Evolutionary conservation across 768 basidiomycete genomes (phyloP).

Genomic region (Pleurotus djamor): DNA sequence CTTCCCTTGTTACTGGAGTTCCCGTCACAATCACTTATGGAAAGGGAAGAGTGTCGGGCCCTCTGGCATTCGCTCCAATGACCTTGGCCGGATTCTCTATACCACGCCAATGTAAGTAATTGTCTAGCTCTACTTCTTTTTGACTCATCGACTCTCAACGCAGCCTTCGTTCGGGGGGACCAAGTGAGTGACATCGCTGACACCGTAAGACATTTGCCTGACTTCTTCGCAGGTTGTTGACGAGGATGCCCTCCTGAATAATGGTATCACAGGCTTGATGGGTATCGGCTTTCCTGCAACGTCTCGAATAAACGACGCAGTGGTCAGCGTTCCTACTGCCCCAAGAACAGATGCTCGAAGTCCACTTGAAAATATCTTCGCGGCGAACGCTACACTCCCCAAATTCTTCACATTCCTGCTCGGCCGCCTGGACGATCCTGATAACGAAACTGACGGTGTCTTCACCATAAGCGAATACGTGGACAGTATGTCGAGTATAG

Average conservation of each 20-base stretch:
- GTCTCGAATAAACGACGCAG: constrained; percentile 12
- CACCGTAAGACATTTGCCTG: background rate
- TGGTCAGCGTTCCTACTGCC: constrained; percentile 41
- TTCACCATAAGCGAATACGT: constrained; percentile 63
- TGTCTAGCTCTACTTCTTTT: background rate
- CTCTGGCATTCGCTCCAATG: constrained; percentile 39
- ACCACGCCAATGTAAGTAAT: constrained; percentile 43
- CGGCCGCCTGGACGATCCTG: constrained; percentile 54
- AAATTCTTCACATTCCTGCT: constrained; percentile 67
- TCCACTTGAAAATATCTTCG: constrained; percentile 65
- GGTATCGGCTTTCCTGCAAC: background rate
- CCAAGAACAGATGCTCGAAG: constrained; percentile 40
- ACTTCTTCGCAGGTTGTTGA: background rate
- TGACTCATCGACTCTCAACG: background rate
- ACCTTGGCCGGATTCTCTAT: constrained; percentile 43
- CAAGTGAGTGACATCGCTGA: background rate
- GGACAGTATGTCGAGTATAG: constrained; percentile 44
- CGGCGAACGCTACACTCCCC: constrained; percentile 49
- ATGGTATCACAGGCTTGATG: background rate
- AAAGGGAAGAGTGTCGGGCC: constrained; percentile 26
- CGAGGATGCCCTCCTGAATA: background rate
- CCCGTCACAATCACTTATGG: background rate
- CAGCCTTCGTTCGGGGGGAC: background rate
- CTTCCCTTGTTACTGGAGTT: background rate
- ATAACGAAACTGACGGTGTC: constrained; percentile 51